Base-by-base conservation (phyloP, 192 early-diverging fungal species). In the Cetraspora pellucida region DNA sequence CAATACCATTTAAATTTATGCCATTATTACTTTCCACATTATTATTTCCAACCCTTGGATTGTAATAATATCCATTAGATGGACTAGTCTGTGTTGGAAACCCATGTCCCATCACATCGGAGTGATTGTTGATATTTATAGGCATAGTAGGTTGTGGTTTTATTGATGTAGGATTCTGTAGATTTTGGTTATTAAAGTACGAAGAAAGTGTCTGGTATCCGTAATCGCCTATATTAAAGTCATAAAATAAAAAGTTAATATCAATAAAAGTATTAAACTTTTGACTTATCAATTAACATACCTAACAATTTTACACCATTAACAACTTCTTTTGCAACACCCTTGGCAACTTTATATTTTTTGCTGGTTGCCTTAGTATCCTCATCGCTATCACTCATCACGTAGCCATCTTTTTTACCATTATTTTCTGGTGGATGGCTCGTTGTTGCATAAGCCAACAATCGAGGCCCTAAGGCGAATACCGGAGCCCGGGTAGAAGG, bases 301-400 rank as follows among this genome's bases (percentile, higher is more conserved):
- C 93, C 88, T 17, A 95, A 78, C 30, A 89, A 85, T 57, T 89
- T 93, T n/a, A 93, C 90, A 17, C 94, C 93, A 52, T 85, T 86
- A 44, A 92, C 85, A 13, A 94, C 86, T 74, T 95, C 94, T 66
- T 94, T 94, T n/a, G 91, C 93, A 21, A 94, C 90, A 43, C 90
- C 92, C 44, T 78, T 54, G 14, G 82, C 84, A 64, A 75, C 66
- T 13, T 80, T 79, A 28, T 86, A 73, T 46, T 83, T 55, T 43
- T 90, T 90, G 45, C 89, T 86, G n/a, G 87, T 88, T 10, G 89
- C 75, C 43, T 82, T 87, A 45, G 81, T 82, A 0, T 81, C 81
- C 14, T 83, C 81, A 0, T 79, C 81, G 77, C 80, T 55, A 30
- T 64, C 60, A 30, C 21, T 25, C 25, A 61, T 31, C 8, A 28